These are phyloP conservation scores for Balakata baccata DNA, from an alignment of 345 rosid species.

Conservation along the genomic window DNA sequence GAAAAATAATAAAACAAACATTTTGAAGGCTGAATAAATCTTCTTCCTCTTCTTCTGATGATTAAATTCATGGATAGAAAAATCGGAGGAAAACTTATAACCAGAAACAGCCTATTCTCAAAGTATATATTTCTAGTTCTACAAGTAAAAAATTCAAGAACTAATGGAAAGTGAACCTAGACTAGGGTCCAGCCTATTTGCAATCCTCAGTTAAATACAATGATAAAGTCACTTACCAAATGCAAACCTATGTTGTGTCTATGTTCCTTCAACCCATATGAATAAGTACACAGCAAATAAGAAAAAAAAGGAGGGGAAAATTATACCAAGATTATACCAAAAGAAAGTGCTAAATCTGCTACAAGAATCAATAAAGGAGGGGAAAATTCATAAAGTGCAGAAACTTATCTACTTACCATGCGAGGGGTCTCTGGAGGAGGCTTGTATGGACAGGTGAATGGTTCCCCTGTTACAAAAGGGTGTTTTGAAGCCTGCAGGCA, in stretches of 20 bases:
- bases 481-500: slow-evolving; percentile 87
- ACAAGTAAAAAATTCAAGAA: background rate
- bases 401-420: slow-evolving; percentile 50
- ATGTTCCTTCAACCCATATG: background rate
- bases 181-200: too few species aligned
- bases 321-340: background rate
- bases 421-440: slow-evolving; percentile 84
- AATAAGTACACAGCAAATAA: background rate
- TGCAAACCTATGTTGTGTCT: background rate
- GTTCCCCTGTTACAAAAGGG: slow-evolving; percentile 98
- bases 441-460: slow-evolving; percentile 82
- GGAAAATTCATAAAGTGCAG: background rate
- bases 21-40: too few species aligned
- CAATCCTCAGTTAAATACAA: background rate
- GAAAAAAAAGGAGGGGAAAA: background rate
- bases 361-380: too few species aligned
- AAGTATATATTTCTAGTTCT: background rate
- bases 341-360: background rate
- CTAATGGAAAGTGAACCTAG: background rate
- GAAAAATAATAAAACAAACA: too few species aligned
- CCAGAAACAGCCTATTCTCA: background rate
- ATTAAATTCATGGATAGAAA: background rate
- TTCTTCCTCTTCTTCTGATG: background rate
- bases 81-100: background rate
- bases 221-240: background rate